Base-by-base conservation (phyloP, 208 protist genomes). In the Blastocrithidia nonstop region DNA sequence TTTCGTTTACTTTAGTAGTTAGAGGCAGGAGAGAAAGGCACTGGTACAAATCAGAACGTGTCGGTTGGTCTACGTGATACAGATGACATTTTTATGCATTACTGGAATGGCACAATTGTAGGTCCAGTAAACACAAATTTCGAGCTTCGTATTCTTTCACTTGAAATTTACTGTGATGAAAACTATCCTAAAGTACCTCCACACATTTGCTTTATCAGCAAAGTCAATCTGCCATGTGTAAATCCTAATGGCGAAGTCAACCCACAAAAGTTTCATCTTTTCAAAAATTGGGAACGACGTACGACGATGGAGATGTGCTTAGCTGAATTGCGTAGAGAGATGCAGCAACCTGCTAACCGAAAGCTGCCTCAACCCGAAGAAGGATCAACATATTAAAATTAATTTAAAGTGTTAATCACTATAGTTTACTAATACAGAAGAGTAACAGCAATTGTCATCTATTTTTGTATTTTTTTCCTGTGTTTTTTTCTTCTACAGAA, bases 71-170 rank as follows among this genome's bases (percentile, higher is more conserved):
- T 94, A 47, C 66, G 75, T 29, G 78, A 86, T 64, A 88, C 70
- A 15, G 71, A 72, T 23, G 85, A 94, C 57, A 94, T 94, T 50
- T 89, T 69, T 52, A 67, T 94, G 31, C 85, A 89, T 50, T 53
- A 89, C 57, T 94, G 85, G 85, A 94, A 88, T 50, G 85, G 80
- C 55, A 90, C 85, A 11, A 94, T 94, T 28, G 71, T 94, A 11
- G 85, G 85, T 4, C 85, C 85, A 0, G 69, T 71, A 38, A 71
- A 75, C 61, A 91, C 69, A 45, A 83, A 69, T 21, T 94, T 94
- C 50, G 85, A 94, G 64, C 75, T 88, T 52, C 77, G 85, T 51
- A 94, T 94, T 28, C 67, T 90, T 13, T 78, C 64, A 21, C 61
- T 79, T 35, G 81, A 88, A 45, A 90, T 94, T 31, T 82, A 65